Percentiles rank a stretch among this genome's conserved stretches.
Evolutionary conservation across 1,284 basidiomycete genomes (phyloP).

Genomic region (Termitomyces sp.): DNA sequence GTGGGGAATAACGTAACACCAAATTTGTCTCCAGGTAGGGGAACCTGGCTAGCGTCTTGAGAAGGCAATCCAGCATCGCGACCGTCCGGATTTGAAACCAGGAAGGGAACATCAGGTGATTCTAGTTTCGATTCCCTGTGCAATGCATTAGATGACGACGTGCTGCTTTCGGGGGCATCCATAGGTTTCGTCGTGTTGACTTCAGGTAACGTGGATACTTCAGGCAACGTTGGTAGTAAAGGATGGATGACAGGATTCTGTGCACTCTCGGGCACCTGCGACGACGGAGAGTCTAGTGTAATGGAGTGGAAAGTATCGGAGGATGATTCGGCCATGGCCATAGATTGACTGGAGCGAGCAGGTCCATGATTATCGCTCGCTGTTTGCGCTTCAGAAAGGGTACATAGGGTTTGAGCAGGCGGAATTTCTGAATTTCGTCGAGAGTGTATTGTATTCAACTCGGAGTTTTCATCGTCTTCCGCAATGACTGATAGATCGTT

Average conservation of each 20-base stretch:
- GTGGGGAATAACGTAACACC: constrained; percentile 40
- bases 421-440: constrained; percentile 10
- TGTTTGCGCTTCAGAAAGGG: neutral
- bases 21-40: constrained; percentile 20
- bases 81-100: neutral
- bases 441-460: constrained; percentile 32
- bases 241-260: neutral
- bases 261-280: neutral
- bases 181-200: neutral
- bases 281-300: constrained; percentile 29
- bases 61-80: constrained; percentile 25
- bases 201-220: neutral
- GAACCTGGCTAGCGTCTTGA: constrained; percentile 19
- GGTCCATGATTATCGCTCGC: neutral
- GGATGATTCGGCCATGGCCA: constrained; percentile 19
- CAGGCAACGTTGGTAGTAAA: neutral
- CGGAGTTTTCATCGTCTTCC: constrained; percentile 60
- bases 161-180: neutral
- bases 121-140: neutral
- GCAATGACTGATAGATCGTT: constrained; percentile 62
- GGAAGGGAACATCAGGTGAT: neutral
- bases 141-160: neutral
- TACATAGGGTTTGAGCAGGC: neutral
- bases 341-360: neutral
- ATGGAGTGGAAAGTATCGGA: constrained; percentile 36